phyloP scores from a whole-genome alignment of 495 filamentous ascomycete species.

The Apodospora peruviana region DNA sequence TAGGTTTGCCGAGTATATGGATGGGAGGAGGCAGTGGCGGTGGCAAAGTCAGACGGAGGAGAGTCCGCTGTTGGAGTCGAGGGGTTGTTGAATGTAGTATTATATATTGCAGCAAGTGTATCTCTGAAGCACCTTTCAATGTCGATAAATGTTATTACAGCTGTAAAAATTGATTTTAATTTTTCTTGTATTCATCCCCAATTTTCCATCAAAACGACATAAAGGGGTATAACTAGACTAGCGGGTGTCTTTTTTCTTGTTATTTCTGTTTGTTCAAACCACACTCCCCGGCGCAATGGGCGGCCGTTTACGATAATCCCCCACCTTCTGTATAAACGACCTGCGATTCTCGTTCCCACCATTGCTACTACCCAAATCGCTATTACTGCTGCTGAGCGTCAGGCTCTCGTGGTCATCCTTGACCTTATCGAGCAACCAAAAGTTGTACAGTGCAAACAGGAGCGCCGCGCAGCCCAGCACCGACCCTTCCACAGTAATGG shows the following conservation, averaged over 20 bases:
- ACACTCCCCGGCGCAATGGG: constrained; percentile 16
- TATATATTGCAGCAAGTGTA: too few relatives aligned
- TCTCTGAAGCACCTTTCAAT: too few relatives aligned
- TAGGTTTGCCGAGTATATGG: constrained; percentile 12
- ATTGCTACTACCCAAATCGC: neutral
- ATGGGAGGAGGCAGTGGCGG: neutral
- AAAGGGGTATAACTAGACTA: too few relatives aligned
- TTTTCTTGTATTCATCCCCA: too few relatives aligned
- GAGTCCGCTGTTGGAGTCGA: neutral
- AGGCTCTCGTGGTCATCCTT: constrained; percentile 17
- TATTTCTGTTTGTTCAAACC: too few relatives aligned
- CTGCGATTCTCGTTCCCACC: neutral
- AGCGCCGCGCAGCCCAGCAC: constrained; percentile 14
- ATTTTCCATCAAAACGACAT: too few relatives aligned
- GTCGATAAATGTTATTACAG: too few relatives aligned
- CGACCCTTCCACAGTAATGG: constrained; percentile 21
- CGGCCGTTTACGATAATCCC: constrained; percentile 1
- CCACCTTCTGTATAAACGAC: neutral
- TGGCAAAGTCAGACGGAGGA: neutral
- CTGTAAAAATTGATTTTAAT: too few relatives aligned
- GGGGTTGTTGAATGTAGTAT: neutral
- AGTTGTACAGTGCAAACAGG: constrained; percentile 33
- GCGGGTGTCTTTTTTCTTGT: too few relatives aligned
- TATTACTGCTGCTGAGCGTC: neutral
- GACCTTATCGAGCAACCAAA: constrained; percentile 23